Percentiles rank a stretch among this genome's conserved stretches.
Evolutionary conservation across 495 filamentous ascomycete species (phyloP).

Genomic region (Penicillium tannophilum): DNA sequence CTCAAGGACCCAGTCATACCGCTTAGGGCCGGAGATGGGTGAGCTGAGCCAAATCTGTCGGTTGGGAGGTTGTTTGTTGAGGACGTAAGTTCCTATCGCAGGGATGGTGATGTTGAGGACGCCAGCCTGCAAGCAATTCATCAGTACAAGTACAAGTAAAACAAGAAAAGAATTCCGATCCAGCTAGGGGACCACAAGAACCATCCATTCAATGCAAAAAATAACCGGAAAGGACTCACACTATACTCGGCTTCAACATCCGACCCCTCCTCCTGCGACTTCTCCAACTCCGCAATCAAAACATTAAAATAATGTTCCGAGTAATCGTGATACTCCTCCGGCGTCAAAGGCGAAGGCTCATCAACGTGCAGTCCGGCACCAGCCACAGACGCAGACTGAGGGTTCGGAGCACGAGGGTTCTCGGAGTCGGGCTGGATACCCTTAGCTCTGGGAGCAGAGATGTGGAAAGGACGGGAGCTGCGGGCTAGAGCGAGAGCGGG

Average conservation of each 20-base stretch:
- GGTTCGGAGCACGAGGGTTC: constrained; percentile 42
- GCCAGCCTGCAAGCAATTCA: constrained; percentile 57
- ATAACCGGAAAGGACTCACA: constrained; percentile 28
- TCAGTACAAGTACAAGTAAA: background rate
- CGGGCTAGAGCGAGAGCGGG: background rate
- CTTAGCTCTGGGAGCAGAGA: constrained; percentile 35
- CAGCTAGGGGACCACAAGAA: background rate
- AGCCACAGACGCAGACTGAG: constrained; percentile 36
- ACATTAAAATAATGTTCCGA: constrained; percentile 54
- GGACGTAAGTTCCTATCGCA: constrained; percentile 74
- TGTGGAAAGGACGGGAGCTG: constrained; percentile 26
- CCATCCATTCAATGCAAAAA: background rate
- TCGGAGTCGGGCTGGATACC: constrained; percentile 46
- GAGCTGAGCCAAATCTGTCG: constrained; percentile 97
- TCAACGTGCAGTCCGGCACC: constrained; percentile 38
- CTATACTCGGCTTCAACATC: constrained; percentile 62
- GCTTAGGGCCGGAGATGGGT: constrained; percentile 87
- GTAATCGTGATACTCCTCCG: constrained; percentile 49
- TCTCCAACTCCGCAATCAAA: constrained; percentile 49
- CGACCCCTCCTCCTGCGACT: constrained; percentile 43
- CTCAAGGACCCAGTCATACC: constrained; percentile 80
- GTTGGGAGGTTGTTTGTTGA: constrained; percentile 98
- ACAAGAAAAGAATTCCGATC: background rate
- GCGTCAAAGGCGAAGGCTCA: constrained; percentile 43
- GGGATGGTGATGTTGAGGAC: constrained; percentile 75